These are phyloP conservation scores for Morella rubra DNA, from an alignment of 306 rosid genomes.

Conservation along the genomic window DNA sequence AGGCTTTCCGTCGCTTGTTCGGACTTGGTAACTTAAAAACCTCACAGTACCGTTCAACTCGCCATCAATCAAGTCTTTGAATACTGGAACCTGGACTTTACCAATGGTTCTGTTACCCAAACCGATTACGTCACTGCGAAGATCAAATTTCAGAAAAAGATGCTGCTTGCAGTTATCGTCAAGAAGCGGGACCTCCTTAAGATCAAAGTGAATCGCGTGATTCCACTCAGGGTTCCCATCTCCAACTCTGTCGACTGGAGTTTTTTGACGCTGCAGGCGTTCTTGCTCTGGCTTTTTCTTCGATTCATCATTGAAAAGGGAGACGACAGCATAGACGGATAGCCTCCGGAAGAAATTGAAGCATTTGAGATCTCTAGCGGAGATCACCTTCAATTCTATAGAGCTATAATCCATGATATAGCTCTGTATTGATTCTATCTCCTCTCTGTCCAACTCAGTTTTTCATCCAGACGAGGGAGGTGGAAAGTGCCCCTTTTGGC, in stretches of 20 bases:
- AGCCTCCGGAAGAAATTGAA: constrained; percentile 12
- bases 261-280: constrained; percentile 30
- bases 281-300: constrained; percentile 1
- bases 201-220: constrained; percentile 26
- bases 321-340: background rate
- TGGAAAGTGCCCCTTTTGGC: background rate
- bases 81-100: constrained; percentile 29
- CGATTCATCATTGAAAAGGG: constrained; percentile 9
- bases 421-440: background rate
- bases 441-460: background rate
- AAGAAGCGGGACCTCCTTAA: constrained; percentile 3
- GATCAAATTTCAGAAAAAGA: constrained; percentile 19
- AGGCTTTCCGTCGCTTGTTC: constrained; percentile 28
- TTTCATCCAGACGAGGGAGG: background rate
- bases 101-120: constrained; percentile 35
- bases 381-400: constrained; percentile 1
- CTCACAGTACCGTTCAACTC: constrained; percentile 28
- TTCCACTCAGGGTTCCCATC: constrained; percentile 41
- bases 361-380: background rate
- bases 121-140: constrained; percentile 30
- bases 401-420: constrained; percentile 1
- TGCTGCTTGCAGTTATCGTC: constrained; percentile 3
- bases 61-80: constrained; percentile 33
- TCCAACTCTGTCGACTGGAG: constrained; percentile 29
- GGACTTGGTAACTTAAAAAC: constrained; percentile 31